Percentiles rank a stretch among this genome's conserved stretches.
These are phyloP conservation scores for Calocybe gangraenosa DNA, from an alignment of 768 basidiomycete genomes.

Conservation along the genomic window DNA sequence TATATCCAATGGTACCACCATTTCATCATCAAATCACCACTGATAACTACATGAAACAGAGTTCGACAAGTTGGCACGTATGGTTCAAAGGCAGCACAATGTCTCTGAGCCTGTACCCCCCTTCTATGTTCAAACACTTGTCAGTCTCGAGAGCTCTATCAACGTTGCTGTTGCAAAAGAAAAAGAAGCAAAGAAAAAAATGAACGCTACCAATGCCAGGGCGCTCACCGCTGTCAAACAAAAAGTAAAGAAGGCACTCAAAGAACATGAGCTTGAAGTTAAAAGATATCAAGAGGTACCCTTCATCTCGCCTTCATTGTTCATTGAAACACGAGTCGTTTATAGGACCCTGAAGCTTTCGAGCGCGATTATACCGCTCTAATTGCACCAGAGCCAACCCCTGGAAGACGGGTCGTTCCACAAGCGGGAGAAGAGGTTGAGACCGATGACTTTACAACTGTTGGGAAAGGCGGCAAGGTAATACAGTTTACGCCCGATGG, in stretches of 20 bases:
- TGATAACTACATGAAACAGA: slow-evolving; percentile 41
- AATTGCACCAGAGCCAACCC: slow-evolving; percentile 41
- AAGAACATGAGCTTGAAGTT: slow-evolving; percentile 83
- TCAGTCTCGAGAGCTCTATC: slow-evolving; percentile 72
- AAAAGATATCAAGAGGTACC: slow-evolving; percentile 76
- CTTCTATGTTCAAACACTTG: slow-evolving; percentile 74
- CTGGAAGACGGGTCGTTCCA: slow-evolving; percentile 29
- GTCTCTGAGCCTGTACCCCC: slow-evolving; percentile 83
- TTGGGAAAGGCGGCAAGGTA: slow-evolving; percentile 85
- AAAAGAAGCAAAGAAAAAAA: slow-evolving; percentile 93
- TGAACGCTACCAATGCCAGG: slow-evolving; percentile 91
- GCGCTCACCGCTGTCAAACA: slow-evolving; percentile 98
- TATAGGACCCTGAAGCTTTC: slow-evolving; percentile 85
- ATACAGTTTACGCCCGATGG: slow-evolving; percentile 79
- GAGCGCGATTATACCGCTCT: slow-evolving; percentile 66
- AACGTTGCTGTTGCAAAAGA: slow-evolving; percentile 75
- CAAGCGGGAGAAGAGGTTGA: slow-evolving; percentile 40
- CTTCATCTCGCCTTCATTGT: not conserved
- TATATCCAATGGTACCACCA: slow-evolving; percentile 72
- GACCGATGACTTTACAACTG: slow-evolving; percentile 79
- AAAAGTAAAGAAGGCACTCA: slow-evolving; percentile 86
- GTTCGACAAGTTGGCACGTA: slow-evolving; percentile 91
- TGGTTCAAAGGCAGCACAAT: slow-evolving; percentile 86
- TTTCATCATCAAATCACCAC: slow-evolving; percentile 17
- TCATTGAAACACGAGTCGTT: slow-evolving; percentile 1